These are phyloP conservation scores for Phytophthora idaei DNA, from an alignment of 352 stramenopile species.

Conservation along the genomic window DNA sequence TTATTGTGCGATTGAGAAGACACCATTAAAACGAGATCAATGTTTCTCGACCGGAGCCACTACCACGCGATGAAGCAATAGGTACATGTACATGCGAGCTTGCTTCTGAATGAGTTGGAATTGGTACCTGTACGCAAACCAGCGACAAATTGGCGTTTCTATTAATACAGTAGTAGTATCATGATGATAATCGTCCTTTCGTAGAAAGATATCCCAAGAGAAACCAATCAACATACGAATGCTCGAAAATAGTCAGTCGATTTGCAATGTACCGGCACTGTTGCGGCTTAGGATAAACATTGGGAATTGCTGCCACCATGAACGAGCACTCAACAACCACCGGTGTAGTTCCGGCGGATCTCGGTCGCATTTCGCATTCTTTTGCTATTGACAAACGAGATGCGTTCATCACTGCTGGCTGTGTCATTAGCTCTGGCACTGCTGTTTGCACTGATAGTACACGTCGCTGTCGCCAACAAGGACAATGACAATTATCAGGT, in stretches of 20 bases:
- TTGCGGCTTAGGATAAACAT: constrained; percentile 1
- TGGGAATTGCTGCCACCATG: background rate
- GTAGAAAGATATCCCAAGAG: too few relatives aligned
- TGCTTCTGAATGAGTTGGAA: too few relatives aligned
- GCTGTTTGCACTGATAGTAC: background rate
- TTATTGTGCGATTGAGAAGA: too few relatives aligned
- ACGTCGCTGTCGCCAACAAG: background rate
- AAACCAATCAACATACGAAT: background rate
- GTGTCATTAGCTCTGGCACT: background rate
- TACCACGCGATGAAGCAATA: too few relatives aligned
- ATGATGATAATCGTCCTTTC: too few relatives aligned
- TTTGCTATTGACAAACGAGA: background rate
- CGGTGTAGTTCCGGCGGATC: background rate
- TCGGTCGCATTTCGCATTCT: background rate
- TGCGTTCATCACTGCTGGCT: background rate
- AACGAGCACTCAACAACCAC: background rate
- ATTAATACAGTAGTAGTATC: too few relatives aligned
- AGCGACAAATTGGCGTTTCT: too few relatives aligned
- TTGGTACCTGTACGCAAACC: too few relatives aligned
- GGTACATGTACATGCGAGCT: too few relatives aligned
- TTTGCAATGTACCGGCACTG: constrained; percentile 12
- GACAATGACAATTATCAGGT: background rate
- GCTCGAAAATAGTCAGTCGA: constrained; percentile 11
- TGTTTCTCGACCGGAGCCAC: too few relatives aligned
- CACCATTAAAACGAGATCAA: too few relatives aligned